phyloP scores from a whole-genome alignment of 495 filamentous ascomycete genomes.

The Sabuloglossum arenarium region DNA sequence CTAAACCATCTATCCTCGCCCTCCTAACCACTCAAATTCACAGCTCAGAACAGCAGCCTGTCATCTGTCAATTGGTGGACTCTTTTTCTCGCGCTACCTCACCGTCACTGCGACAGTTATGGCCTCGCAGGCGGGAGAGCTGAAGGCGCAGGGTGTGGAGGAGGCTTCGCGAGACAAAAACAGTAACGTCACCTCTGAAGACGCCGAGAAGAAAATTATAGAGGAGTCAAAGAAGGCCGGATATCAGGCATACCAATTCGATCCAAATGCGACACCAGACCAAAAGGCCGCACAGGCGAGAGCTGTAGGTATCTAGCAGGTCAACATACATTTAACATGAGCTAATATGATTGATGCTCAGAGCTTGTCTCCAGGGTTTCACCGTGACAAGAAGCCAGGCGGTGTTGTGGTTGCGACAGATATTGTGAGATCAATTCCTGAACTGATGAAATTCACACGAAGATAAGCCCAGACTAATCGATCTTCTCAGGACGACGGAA shows the following conservation, averaged over 20 bases:
- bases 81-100: not conserved
- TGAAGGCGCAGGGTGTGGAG: conserved; percentile 57
- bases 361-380: conserved; percentile 40
- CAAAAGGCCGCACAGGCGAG: conserved; percentile 62
- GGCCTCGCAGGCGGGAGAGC: conserved; percentile 27
- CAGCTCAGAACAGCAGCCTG: no score
- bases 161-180: conserved; percentile 50
- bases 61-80: not conserved
- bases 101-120: conserved; percentile 9
- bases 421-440: conserved; percentile 23
- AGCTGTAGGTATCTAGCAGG: conserved; percentile 38
- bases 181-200: conserved; percentile 43
- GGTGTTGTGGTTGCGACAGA: conserved; percentile 56
- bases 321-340: not conserved
- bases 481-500: conserved; percentile 34
- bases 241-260: conserved; percentile 59
- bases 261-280: conserved; percentile 66
- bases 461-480: conserved; percentile 2
- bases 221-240: conserved; percentile 59
- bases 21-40: no score
- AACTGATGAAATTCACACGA: not conserved
- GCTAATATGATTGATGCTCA: conserved; percentile 12
- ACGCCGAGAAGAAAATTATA: conserved; percentile 47
- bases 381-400: conserved; percentile 39
- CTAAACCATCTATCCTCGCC: no score